A percentile compares a stretch with the other conserved stretches of the same genome.
Conservation (phyloP, 345 rosid genomes). For the Pseudoturritis turrita region DNA sequence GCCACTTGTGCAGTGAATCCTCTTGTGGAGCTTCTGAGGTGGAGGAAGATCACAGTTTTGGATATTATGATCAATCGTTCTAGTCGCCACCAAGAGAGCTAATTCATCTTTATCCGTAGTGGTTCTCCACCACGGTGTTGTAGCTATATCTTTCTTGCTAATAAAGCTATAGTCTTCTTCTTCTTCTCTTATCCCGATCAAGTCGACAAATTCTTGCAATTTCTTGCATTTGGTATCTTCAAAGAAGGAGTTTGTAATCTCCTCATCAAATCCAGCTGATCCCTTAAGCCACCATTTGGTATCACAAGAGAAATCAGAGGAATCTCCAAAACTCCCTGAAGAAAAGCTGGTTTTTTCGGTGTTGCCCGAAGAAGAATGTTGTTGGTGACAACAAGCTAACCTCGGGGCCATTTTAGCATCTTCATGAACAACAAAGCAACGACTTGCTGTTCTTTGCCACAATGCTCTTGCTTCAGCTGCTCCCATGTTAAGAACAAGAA, state of each 20-base stretch:
- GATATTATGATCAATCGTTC: conserved; percentile 51
- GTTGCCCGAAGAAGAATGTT: conserved; percentile 36
- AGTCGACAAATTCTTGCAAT: conserved; percentile 42
- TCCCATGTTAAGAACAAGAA: conserved; percentile 51
- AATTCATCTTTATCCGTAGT: conserved; percentile 62
- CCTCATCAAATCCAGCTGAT: conserved; percentile 28
- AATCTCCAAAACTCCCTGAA: conserved; percentile 44
- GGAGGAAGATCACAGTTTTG: conserved; percentile 92
- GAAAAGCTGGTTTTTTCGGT: conserved; percentile 42
- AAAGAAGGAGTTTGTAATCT: conserved; percentile 12
- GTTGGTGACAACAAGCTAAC: conserved; percentile 77
- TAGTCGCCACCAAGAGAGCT: conserved; percentile 75
- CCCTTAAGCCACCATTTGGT: conserved; percentile 95
- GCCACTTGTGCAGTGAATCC: conserved; percentile 16
- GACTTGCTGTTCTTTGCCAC: conserved; percentile 87
- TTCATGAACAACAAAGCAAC: conserved; percentile 73
- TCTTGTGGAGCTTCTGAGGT: conserved; percentile 48
- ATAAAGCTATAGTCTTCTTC: conserved; percentile 34
- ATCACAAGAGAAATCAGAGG: conserved; percentile 51
- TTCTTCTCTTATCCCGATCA: conserved; percentile 23
- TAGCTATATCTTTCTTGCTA: neutral
- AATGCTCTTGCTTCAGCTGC: conserved; percentile 86
- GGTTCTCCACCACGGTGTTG: conserved; percentile 81
- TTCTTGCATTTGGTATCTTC: conserved; percentile 31
- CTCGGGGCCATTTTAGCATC: conserved; percentile 94